phyloP scores from a whole-genome alignment of 2,329 filamentous ascomycete genomes.

The Didymella arachidicola region DNA sequence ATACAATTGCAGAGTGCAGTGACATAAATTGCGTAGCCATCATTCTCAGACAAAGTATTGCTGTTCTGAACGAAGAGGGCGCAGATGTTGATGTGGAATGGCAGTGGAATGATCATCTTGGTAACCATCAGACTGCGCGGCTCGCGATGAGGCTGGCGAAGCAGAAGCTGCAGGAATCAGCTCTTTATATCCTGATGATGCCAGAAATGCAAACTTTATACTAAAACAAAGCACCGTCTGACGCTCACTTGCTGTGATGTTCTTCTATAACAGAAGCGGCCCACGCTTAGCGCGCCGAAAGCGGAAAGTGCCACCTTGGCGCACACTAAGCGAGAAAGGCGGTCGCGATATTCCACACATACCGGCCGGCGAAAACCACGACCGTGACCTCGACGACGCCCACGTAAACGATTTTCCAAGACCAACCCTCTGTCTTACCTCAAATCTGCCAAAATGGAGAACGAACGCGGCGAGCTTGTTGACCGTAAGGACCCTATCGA shows the following conservation, averaged over 20 bases:
- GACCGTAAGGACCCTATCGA: conserved; percentile 63
- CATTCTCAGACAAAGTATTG: background rate
- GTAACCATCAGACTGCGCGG: background rate
- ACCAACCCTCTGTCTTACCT: conserved; percentile 34
- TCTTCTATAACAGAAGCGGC: background rate
- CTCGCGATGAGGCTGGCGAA: background rate
- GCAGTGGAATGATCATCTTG: background rate
- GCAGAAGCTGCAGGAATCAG: background rate
- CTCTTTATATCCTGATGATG: background rate
- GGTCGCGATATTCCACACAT: conserved; percentile 5
- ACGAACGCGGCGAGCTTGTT: conserved; percentile 99
- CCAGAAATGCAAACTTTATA: background rate
- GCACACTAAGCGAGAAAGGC: conserved; percentile 1
- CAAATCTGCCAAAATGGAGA: conserved; percentile 81
- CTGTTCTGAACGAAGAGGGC: background rate
- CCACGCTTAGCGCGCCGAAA: conserved; percentile 11
- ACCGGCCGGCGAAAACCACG: conserved; percentile 18
- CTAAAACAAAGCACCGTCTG: background rate
- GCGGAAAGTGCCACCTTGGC: conserved; percentile 8
- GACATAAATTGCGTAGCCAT: background rate
- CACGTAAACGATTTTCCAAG: conserved; percentile 35
- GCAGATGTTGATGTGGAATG: background rate
- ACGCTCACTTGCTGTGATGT: background rate
- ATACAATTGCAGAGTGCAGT: background rate
- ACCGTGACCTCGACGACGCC: conserved; percentile 31